Conservation (phyloP, 2,329 filamentous ascomycete species). For the Pseudofabraea citricarpa region DNA sequence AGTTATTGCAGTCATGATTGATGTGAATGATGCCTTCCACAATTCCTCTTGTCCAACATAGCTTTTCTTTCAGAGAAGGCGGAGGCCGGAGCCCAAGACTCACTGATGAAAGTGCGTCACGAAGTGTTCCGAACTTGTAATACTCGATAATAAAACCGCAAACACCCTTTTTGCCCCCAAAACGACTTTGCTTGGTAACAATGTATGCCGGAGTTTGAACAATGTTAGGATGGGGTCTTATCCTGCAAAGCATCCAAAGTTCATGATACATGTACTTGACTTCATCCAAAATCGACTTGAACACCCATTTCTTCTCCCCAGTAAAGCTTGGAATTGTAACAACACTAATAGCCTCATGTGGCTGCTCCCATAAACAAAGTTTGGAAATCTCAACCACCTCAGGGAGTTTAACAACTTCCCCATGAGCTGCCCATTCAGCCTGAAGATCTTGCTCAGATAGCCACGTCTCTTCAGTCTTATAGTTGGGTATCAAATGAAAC, state of each 20-base stretch:
- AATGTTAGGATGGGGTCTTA: constrained; percentile 48
- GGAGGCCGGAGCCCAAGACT: too few species aligned
- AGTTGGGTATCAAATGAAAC: constrained; percentile 43
- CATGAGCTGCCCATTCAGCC: constrained; percentile 32
- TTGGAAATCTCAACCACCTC: constrained; percentile 39
- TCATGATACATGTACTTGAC: constrained; percentile 60
- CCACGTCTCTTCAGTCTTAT: constrained; percentile 49
- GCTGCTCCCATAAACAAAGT: constrained; percentile 45
- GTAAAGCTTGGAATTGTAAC: constrained; percentile 33
- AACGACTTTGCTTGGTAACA: constrained; percentile 49
- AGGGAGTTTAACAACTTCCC: not conserved
- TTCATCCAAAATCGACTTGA: constrained; percentile 54
- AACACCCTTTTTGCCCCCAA: constrained; percentile 50
- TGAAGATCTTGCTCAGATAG: constrained; percentile 38
- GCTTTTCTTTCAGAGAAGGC: too few species aligned
- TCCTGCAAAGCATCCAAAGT: constrained; percentile 47
- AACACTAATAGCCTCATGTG: constrained; percentile 56
- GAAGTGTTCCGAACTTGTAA: constrained; percentile 48
- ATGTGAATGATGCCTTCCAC: too few species aligned
- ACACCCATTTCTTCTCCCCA: constrained; percentile 29
- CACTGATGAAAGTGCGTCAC: constrained; percentile 48
- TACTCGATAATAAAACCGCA: constrained; percentile 53
- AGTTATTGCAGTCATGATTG: too few species aligned
- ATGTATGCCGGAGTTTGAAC: constrained; percentile 47
- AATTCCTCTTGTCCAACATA: too few species aligned